phyloP scores from a whole-genome alignment of 108 stramenopile genomes.

The Cyclotella cryptica region DNA sequence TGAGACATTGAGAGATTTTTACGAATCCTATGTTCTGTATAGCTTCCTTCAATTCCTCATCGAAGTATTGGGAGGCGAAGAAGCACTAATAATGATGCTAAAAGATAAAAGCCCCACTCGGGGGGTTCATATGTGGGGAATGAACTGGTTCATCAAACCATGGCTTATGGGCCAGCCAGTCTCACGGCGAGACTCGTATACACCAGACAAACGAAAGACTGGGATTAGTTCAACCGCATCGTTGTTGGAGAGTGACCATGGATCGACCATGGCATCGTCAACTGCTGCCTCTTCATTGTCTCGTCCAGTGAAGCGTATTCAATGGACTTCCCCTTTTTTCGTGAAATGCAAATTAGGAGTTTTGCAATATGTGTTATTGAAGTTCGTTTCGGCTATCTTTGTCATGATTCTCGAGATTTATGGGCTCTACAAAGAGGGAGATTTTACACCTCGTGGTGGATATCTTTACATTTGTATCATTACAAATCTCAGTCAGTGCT shows the following conservation, averaged over 20 bases:
- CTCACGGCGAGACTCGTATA: constrained; percentile 42
- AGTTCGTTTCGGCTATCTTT: constrained; percentile 65
- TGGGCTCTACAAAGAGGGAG: constrained; percentile 90
- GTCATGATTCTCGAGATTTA: constrained; percentile 70
- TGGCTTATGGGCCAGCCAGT: constrained; percentile 94
- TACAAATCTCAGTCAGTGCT: constrained; percentile 93
- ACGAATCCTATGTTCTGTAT: constrained; percentile 95
- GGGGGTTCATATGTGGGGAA: constrained; percentile 87
- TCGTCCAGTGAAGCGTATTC: constrained; percentile 69
- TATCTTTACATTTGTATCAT: constrained; percentile 91
- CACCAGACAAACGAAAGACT: constrained; percentile 25
- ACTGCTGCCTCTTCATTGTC: constrained; percentile 19
- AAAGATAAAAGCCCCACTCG: constrained; percentile 90
- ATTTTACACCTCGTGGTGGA: constrained; percentile 76
- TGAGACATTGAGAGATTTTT: constrained; percentile 71
- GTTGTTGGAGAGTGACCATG: constrained; percentile 20
- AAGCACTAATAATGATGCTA: constrained; percentile 82
- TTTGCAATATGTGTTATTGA: constrained; percentile 94
- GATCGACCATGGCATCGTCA: background rate
- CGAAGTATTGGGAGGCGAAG: constrained; percentile 90
- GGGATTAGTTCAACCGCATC: background rate
- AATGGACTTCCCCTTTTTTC: constrained; percentile 89
- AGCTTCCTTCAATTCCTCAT: constrained; percentile 94
- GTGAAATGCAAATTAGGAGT: constrained; percentile 90
- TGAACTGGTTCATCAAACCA: constrained; percentile 86